Base-by-base conservation (phyloP, 306 rosid species). In the Rosa persica region DNA sequence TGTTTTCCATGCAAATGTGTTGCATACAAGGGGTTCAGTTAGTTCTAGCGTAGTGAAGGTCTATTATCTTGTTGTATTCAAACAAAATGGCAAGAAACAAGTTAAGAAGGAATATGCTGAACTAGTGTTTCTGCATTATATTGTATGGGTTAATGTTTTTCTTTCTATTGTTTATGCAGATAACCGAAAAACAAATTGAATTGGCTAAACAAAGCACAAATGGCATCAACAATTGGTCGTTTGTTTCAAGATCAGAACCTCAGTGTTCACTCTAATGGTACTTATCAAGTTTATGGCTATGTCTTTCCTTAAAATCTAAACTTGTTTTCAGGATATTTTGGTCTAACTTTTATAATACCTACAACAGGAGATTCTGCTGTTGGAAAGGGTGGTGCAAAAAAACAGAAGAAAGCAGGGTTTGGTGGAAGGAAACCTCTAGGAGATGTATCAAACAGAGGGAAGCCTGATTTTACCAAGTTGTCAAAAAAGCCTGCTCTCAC, bases 341-440 rank as follows among this genome's bases (percentile, higher is more conserved):
- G 27, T 48, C 60, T 79, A 43, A 83, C 70, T 64, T 44, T 40
- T 73, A 40, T 57, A 60, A 30, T 69, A 15, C 47, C 47, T 16
- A 38, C 42, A 55, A 78, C 82, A 92, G 97, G 88, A 66, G 69
- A 81, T 25, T 74, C 89, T 82, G 60, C 78, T 72, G 71, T 76
- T 67, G 83, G 84, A 58, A 90, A 87, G 77, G 76, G 57, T 34
- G 84, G 84, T 73, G 68, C 48, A 3, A 82, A 79, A 36, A 81
- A 81, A 38, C 84, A 80, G 81, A 83, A 25, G 83, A 90, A 90
- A 83, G 84, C 48, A 2, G 80, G 88, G 81, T 80, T 83, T 83
- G 89, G 88, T 70, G 92, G 86, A 61, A 89, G 96, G 82, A 91
- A 91, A 79, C 93, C 96, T 8, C 92, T 91, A 39, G 90, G 93